These are phyloP conservation scores for Orobanche coerulescens DNA, from an alignment of 257 asterid species.

Conservation along the genomic window DNA sequence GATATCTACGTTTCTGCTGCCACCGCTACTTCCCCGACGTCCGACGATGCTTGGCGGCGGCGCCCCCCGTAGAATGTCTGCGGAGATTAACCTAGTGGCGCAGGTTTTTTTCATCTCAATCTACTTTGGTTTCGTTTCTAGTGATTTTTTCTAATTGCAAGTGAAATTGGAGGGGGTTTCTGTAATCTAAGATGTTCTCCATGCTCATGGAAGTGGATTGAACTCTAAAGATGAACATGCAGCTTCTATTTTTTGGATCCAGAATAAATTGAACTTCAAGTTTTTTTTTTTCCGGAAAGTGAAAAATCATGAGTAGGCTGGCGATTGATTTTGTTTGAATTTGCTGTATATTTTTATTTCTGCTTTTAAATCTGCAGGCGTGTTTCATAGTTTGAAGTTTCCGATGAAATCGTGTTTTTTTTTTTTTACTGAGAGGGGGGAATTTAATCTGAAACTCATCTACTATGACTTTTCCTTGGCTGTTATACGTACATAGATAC, in stretches of 20 bases:
- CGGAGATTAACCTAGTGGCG: not conserved
- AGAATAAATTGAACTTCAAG: not conserved
- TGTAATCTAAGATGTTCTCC: not conserved
- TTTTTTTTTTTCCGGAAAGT: not conserved
- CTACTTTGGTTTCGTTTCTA: not conserved
- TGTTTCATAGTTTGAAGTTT: not conserved
- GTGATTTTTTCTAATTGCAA: not conserved
- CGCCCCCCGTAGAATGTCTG: slow-evolving; percentile 13
- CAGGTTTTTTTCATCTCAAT: slow-evolving; percentile 19
- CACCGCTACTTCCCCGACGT: slow-evolving; percentile 3
- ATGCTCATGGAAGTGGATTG: slow-evolving; percentile 6
- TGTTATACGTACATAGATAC: not conserved
- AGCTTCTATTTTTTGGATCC: not conserved
- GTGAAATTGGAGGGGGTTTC: not conserved
- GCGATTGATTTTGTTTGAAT: not conserved
- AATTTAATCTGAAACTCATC: not conserved
- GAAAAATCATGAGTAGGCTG: not conserved
- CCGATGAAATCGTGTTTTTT: not conserved
- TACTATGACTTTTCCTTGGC: not conserved
- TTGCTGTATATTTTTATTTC: not conserved
- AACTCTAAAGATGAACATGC: slow-evolving; percentile 21
- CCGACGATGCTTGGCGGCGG: slow-evolving; percentile 23
- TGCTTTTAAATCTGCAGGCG: not conserved
- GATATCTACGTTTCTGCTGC: no score
- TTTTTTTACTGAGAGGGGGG: not conserved